Evolutionary conservation across 2,329 filamentous ascomycete species (phyloP).

Genomic region (Paracorniculantispora psalliotae): DNA sequence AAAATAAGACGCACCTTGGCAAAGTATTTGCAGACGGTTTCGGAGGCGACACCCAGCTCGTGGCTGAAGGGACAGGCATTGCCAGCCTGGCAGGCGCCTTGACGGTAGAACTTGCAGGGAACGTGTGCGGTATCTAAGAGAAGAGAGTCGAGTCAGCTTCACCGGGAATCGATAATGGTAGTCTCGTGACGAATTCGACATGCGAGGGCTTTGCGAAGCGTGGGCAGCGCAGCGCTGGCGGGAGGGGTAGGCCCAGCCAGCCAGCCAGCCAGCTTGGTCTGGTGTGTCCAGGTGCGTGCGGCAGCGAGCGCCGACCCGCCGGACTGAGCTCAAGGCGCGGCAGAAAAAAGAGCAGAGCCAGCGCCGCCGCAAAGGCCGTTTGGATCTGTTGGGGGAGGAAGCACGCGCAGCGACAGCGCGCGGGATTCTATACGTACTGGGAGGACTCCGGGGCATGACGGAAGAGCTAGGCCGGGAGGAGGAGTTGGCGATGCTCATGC

Average conservation of each 20-base stretch:
- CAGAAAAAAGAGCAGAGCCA: constrained; percentile 6
- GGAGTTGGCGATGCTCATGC: constrained; percentile 44
- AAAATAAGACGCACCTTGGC: constrained; percentile 66
- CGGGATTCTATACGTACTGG: constrained; percentile 53
- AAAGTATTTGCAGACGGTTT: constrained; percentile 98
- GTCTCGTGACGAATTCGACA: not conserved
- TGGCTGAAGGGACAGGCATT: constrained; percentile 95
- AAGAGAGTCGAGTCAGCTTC: constrained; percentile 21
- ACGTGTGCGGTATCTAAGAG: constrained; percentile 85
- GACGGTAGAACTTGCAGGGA: constrained; percentile 98
- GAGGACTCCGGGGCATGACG: constrained; percentile 58
- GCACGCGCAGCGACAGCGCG: not conserved
- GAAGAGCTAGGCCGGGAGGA: constrained; percentile 39
- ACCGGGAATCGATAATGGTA: too few species aligned
- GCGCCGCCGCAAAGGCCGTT: constrained; percentile 1
- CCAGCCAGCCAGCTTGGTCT: too few species aligned
- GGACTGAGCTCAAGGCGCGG: not conserved
- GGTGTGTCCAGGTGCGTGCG: too few species aligned
- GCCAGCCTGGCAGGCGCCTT: constrained; percentile 93
- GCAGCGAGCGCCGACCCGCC: not conserved
- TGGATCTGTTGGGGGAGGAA: not conserved
- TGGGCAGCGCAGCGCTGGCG: constrained; percentile 18
- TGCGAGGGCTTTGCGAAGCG: not conserved
- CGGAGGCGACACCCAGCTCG: constrained; percentile 76
- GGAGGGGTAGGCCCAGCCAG: not conserved